phyloP scores from a whole-genome alignment of 495 filamentous ascomycete genomes.

The Penicillium robsamsonii region DNA sequence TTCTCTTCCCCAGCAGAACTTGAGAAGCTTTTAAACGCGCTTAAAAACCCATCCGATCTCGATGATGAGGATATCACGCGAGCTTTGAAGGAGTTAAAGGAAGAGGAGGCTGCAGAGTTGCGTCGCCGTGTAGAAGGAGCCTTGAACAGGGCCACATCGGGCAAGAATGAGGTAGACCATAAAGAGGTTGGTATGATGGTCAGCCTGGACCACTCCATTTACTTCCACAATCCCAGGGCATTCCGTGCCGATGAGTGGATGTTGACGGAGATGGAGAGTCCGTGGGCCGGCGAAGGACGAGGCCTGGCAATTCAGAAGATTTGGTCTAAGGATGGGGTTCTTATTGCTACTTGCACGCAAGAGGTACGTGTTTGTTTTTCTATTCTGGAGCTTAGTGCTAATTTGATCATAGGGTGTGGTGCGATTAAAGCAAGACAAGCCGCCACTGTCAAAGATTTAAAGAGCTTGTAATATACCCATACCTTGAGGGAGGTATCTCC shows the following conservation, averaged over 20 bases:
- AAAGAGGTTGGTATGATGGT: slow-evolving; percentile 89
- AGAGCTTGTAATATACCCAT: slow-evolving; percentile 14
- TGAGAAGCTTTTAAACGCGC: slow-evolving; percentile 35
- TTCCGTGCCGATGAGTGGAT: slow-evolving; percentile 93
- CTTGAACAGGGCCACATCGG: slow-evolving; percentile 25
- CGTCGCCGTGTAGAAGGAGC: slow-evolving; percentile 39
- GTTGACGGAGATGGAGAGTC: slow-evolving; percentile 84
- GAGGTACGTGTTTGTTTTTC: slow-evolving; percentile 35
- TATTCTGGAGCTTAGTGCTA: slow-evolving; percentile 10
- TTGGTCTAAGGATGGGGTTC: slow-evolving; percentile 73
- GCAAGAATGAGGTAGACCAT: slow-evolving; percentile 22
- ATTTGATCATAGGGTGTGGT: slow-evolving; percentile 39
- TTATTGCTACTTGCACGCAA: slow-evolving; percentile 66
- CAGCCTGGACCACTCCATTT: slow-evolving; percentile 88
- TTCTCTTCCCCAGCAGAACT: slow-evolving; percentile 47
- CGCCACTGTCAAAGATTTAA: slow-evolving; percentile 42
- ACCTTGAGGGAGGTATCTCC: neutral
- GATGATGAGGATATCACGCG: slow-evolving; percentile 44
- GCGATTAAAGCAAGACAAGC: slow-evolving; percentile 46
- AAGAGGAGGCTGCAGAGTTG: slow-evolving; percentile 42
- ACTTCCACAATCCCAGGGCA: slow-evolving; percentile 81
- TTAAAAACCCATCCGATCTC: slow-evolving; percentile 49
- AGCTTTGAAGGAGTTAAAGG: slow-evolving; percentile 42
- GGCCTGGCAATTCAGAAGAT: slow-evolving; percentile 86
- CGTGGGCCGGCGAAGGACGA: slow-evolving; percentile 90